Conservation (phyloP, 1,284 basidiomycete species). For the Lentinula novae-zelandiae region DNA sequence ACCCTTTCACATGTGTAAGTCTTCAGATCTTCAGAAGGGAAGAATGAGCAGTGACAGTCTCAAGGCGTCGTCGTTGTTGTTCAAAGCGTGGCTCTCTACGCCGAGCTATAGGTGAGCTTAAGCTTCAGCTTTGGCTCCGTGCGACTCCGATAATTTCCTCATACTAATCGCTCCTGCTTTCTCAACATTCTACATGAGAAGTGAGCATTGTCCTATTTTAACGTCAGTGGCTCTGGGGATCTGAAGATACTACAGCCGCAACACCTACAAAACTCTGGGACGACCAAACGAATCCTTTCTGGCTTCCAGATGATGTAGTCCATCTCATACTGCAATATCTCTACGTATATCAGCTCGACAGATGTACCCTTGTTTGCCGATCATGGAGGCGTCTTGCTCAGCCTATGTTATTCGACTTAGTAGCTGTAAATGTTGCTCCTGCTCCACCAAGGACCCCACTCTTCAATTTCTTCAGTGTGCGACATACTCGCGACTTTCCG, state of each 20-base stretch:
- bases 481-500: not conserved
- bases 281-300: not conserved
- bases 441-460: not conserved
- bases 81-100: no score
- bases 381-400: not conserved
- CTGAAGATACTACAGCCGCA: not conserved
- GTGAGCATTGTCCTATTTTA: not conserved
- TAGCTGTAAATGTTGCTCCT: not conserved
- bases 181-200: not conserved
- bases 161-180: no score
- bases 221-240: not conserved
- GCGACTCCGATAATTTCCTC: no score
- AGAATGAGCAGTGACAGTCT: no score
- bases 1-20: no score
- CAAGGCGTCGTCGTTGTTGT: no score
- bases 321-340: not conserved
- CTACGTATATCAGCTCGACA: not conserved
- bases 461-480: not conserved
- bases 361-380: not conserved
- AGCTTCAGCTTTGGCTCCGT: no score
- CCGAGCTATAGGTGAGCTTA: no score
- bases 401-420: not conserved
- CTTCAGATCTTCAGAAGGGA: no score
- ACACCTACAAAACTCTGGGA: not conserved
- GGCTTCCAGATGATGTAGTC: constrained; percentile 2